Evolutionary conservation across 164 flowering plant genomes (phyloP), one percentile per base, ranked within the genome.

Genomic region (Hamamelis virginiana): DNA sequence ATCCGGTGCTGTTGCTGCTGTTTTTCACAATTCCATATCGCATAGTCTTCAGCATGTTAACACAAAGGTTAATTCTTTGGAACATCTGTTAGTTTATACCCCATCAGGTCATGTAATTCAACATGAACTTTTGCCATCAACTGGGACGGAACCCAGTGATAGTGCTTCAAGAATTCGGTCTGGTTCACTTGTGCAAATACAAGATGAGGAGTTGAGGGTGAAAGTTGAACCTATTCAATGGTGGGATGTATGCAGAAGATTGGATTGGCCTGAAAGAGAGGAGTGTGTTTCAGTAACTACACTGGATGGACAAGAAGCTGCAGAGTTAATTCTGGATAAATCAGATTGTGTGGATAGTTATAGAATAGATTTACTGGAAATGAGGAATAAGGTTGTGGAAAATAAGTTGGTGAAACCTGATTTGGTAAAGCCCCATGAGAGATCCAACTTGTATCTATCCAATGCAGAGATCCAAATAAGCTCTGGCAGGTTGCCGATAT

Each of bases 171-270:
- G 79, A 79, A 67, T 65, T 38, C 81, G 73, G 28, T 14, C 84
- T 14, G 75, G 81, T 69, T 73, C 86, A 26, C 51, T 69, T 51
- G 72, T 70, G 26, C 87, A 81, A 16, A 68, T 72, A 25, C 89
- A 82, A 71, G 94, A 85, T 60, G 98, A 91, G 61, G 97, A 87
- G 43, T 71, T 83, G 33, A 66, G 83, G 62, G 92, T 94, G 67
- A 88, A 79, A 72, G 87, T 84, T 65, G 91, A 89, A 50, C 89
- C 97, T 51, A 72, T 90, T 61, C 98, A 87, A 52, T 89, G 94
- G 88, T 95, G 98, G 98, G 89, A 86, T 78, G 97, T 88, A 23
- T 94, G 98, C 74, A 86, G 97, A 70, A 82, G 94, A 69, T 73
- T 80, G 65, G 89, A 90, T 77, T 86, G 92, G 87, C 88, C 84